Evolutionary conservation across 164 flowering plant species (phyloP).

Genomic region (Aristolochia fimbriata): DNA sequence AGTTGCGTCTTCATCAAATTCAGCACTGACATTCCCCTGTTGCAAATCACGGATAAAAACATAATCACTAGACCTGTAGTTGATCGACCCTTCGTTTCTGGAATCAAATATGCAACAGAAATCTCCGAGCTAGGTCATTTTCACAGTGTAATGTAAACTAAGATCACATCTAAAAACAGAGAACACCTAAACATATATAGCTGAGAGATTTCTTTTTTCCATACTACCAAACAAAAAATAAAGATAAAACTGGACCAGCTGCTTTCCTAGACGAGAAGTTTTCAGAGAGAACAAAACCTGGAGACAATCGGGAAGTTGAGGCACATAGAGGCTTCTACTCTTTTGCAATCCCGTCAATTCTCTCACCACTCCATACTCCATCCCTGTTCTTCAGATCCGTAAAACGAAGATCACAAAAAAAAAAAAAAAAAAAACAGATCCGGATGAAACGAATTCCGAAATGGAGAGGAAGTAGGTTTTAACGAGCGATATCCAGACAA

Average conservation of each 20-base stretch:
- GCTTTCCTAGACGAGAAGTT: too few species aligned
- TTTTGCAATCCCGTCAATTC: conserved; percentile 16
- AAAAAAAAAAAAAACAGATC: background rate
- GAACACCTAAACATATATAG: too few species aligned
- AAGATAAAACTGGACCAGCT: too few species aligned
- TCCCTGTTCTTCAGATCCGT: background rate
- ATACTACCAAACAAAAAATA: too few species aligned
- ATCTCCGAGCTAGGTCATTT: too few species aligned
- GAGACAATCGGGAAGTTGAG: conserved; percentile 18
- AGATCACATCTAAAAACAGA: too few species aligned
- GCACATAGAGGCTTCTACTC: conserved; percentile 10
- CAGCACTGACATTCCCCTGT: conserved; percentile 11
- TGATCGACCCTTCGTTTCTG: too few species aligned
- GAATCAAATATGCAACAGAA: too few species aligned
- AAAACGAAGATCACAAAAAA: background rate
- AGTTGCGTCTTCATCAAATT: conserved; percentile 13
- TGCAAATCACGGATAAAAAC: background rate
- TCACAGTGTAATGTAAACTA: too few species aligned
- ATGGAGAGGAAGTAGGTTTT: background rate
- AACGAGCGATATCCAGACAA: background rate
- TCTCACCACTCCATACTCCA: background rate
- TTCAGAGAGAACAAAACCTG: conserved; percentile 3
- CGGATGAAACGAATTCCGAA: background rate
- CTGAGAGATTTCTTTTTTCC: too few species aligned
- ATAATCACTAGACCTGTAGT: too few species aligned